Evolutionary conservation across 2,329 filamentous ascomycete species (phyloP), one percentile per base, ranked within the genome.

Genomic region (Shiraia bambusicola): DNA sequence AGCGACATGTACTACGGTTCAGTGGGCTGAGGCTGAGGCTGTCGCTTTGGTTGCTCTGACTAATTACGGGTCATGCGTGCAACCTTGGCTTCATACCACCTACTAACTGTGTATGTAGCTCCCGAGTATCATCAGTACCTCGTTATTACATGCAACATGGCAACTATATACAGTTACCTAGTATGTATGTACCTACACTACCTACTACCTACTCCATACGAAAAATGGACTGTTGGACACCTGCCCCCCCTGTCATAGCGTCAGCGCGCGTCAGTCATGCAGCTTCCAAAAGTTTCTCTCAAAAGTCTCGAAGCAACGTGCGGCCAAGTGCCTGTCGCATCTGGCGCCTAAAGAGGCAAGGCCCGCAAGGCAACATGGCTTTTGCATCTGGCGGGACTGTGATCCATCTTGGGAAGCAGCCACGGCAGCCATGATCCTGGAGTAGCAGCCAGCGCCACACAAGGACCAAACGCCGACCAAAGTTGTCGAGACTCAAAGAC

Each of bases 261-360:
- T 50, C 42, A 47, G 47, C 41, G 10, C 40, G 45, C 40, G 42
- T 42, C 37, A 51, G 33, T 36, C 35, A 17, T 33, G 35, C 33
- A n/a, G 35, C 31, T 27, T 38, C 34, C 36, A 56, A 55, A 53
- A 42, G 45, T 47, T 56, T 54, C 47, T 33, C 42, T 43, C 48
- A 52, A 41, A 43, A 56, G 42, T 54, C 51, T 56, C 52, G 51
- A 59, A 59, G 42, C 46, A 37, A 49, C 48, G 50, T 50, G 42
- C 37, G 59, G 42, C 46, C 36, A 49, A 47, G 50, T 50, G 42
- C 37, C 45, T 45, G 45, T 51, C 51, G 36, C 28, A 13, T 26
- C 10, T 32, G 28, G 13, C 12, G 32, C 36, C 31, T 22, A 26
- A 15, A 38, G 28, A 17, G 13, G 22, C 36, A 17, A 25, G 11